A percentile compares a stretch with the other conserved stretches of the same genome.
phyloP scores from a whole-genome alignment of 2,329 filamentous ascomycete genomes.

The Pezicula radicicola region DNA sequence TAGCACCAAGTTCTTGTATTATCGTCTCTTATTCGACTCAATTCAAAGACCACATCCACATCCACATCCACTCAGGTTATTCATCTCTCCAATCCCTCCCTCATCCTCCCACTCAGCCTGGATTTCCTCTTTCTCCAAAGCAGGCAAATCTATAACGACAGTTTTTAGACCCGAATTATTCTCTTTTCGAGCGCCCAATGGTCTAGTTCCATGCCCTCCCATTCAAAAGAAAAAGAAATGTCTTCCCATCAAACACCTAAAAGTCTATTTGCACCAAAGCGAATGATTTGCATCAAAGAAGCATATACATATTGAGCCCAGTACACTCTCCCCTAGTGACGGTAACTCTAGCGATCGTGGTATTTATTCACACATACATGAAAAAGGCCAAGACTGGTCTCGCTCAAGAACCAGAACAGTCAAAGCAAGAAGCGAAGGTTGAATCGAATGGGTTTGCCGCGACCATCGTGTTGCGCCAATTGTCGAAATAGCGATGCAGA shows the following conservation, averaged over 20 bases:
- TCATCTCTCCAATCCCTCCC: no score
- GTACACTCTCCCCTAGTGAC: conserved; percentile 17
- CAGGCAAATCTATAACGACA: no score
- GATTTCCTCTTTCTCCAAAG: no score
- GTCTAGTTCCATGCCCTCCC: no score
- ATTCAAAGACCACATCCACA: no score
- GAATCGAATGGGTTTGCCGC: conserved; percentile 1
- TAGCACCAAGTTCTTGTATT: no score
- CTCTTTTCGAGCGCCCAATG: no score
- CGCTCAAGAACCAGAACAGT: conserved; percentile 10
- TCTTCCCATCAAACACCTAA: conserved; percentile 2
- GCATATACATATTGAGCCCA: conserved; percentile 25
- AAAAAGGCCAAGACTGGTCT: not conserved
- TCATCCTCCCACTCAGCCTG: no score
- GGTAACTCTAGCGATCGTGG: conserved; percentile 30
- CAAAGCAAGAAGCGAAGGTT: conserved; percentile 12
- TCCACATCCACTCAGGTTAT: no score
- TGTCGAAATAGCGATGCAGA: not conserved
- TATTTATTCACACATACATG: conserved; percentile 11
- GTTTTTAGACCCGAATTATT: no score
- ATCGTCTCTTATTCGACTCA: no score
- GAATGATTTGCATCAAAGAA: conserved; percentile 8
- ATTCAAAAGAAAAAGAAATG: no score
- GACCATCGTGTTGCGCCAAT: not conserved
- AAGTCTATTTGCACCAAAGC: conserved; percentile 17